A percentile compares a stretch with the other conserved stretches of the same genome.
Evolutionary conservation across 2,329 filamentous ascomycete genomes (phyloP).

Genomic region (Hypoxylon sp.): DNA sequence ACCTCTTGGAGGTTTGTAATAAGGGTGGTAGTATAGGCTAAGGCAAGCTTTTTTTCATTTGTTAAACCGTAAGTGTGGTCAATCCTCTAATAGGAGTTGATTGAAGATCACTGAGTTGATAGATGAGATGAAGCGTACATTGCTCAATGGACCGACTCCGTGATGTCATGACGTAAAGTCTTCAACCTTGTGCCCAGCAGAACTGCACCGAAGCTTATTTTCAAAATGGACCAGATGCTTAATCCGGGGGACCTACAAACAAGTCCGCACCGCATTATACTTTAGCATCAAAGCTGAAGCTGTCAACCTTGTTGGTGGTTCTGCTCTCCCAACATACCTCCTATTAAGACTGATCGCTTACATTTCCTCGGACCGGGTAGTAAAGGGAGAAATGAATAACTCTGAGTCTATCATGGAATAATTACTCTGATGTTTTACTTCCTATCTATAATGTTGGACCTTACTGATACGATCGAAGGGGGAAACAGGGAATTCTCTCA

Average conservation of each 20-base stretch:
- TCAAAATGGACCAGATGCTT: background rate
- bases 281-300: background rate
- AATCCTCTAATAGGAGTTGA: too few species aligned
- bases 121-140: background rate
- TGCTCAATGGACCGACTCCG: background rate
- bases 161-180: too few species aligned
- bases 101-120: background rate
- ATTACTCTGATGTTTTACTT: too few species aligned
- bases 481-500: too few species aligned
- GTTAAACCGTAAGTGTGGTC: background rate
- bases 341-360: background rate
- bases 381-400: background rate
- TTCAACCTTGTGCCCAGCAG: background rate
- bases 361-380: background rate
- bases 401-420: background rate
- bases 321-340: background rate
- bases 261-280: background rate
- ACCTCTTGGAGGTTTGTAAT: background rate
- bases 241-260: background rate
- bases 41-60: background rate
- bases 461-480: too few species aligned
- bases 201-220: background rate
- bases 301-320: background rate
- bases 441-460: too few species aligned
- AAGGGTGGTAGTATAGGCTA: background rate